These are phyloP conservation scores for Asterionellopsis glacialis DNA, from an alignment of 108 stramenopile species.

Conservation along the genomic window DNA sequence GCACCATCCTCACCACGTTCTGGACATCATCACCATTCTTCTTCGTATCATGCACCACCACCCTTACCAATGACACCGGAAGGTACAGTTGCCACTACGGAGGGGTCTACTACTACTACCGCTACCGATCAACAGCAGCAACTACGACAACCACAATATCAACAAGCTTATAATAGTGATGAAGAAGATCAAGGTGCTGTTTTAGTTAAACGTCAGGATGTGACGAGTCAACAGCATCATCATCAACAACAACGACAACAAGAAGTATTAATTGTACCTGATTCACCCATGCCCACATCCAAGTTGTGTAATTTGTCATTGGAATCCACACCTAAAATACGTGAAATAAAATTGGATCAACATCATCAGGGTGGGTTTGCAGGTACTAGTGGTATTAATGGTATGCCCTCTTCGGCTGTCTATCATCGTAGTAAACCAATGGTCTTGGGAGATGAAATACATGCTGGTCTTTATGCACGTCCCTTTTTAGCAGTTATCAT, in stretches of 20 bases:
- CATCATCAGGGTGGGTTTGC: background rate
- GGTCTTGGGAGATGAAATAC: slow-evolving; percentile 1
- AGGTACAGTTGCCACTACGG: background rate
- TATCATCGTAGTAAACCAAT: too few relatives aligned
- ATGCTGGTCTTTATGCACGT: slow-evolving; percentile 41
- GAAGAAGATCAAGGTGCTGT: slow-evolving; percentile 1
- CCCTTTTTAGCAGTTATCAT: slow-evolving; percentile 82
- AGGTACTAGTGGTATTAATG: too few relatives aligned
- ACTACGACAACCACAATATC: slow-evolving; percentile 9
- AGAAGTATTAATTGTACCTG: background rate
- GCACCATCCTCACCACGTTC: background rate
- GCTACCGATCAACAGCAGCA: background rate
- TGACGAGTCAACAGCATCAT: background rate
- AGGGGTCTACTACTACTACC: background rate
- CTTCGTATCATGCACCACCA: slow-evolving; percentile 5
- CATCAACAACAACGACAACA: slow-evolving; percentile 7
- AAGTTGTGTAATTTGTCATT: background rate
- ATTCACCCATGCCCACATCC: slow-evolving; percentile 4
- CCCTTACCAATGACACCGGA: slow-evolving; percentile 8
- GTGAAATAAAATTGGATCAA: background rate
- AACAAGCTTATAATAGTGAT: background rate
- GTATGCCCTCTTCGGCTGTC: too few relatives aligned
- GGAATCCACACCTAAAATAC: background rate
- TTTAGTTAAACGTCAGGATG: background rate
- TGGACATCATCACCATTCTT: background rate